These are phyloP conservation scores for Aspergillus clavatus DNA, from an alignment of 2,329 filamentous ascomycete species.

Conservation along the genomic window DNA sequence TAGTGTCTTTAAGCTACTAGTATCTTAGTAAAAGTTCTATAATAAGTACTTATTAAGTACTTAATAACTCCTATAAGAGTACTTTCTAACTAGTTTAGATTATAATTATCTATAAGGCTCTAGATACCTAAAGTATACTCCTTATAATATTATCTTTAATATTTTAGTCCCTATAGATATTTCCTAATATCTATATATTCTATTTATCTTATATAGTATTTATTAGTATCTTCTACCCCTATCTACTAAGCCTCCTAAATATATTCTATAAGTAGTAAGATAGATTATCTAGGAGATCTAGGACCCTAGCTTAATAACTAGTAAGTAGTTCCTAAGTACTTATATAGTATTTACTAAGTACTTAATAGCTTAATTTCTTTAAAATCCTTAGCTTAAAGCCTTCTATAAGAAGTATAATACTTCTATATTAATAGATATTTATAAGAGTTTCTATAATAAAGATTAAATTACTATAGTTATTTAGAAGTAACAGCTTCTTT, in stretches of 20 bases:
- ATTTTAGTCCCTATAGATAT: no score
- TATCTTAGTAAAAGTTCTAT: constrained; percentile 2
- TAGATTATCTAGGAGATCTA: constrained; percentile 3
- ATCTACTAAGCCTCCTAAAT: constrained; percentile 5
- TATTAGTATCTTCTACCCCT: constrained; percentile 11
- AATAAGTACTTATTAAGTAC: constrained; percentile 2
- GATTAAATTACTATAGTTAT: constrained; percentile 6
- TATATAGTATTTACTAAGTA: constrained; percentile 1
- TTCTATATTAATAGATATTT: constrained; percentile 6
- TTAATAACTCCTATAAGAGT: no score
- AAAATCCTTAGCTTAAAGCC: constrained; percentile 4
- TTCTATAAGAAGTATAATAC: constrained; percentile 10
- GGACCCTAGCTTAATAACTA: constrained; percentile 2
- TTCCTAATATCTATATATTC: no score
- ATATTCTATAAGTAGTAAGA: constrained; percentile 4
- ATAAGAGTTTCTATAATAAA: constrained; percentile 6
- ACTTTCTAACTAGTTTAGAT: constrained; percentile 7
- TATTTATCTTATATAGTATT: no score
- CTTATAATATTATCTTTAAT: no score
- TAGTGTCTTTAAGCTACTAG: constrained; percentile 2
- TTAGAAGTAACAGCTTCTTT: constrained; percentile 5
- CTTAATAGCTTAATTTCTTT: no score
- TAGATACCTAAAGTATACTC: constrained; percentile 3
- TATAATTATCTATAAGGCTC: constrained; percentile 7
- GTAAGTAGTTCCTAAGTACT: constrained; percentile 6